A percentile compares a stretch with the other conserved stretches of the same genome.
These are phyloP conservation scores for maize (Zea mays) DNA, from an alignment of 176 grass and related monocot genomes.

Conservation along the genomic window Zm-B73-REFERENCE-NAM-5.0 NC_050102.1:13737501-13738000, in stretches of 20 bases:
- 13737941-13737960: constrained; percentile 68
- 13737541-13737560: constrained; percentile 30
- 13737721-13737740: constrained; percentile 31
- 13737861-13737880: constrained; percentile 48
- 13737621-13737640: neutral
- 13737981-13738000: constrained; percentile 72
- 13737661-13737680: constrained; percentile 13
- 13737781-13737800: constrained; percentile 61
- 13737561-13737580: constrained; percentile 31
- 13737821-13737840: constrained; percentile 57
- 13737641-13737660: constrained; percentile 42
- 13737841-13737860: constrained; percentile 60
- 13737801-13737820: constrained; percentile 78
- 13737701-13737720: constrained; percentile 34
- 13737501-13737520: constrained; percentile 15
- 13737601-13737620: constrained; percentile 37
- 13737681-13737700: constrained; percentile 27
- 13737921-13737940: constrained; percentile 60
- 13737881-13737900: constrained; percentile 67
- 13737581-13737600: constrained; percentile 26
- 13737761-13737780: constrained; percentile 78
- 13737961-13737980: constrained; percentile 80
- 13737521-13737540: constrained; percentile 9
- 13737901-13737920: constrained; percentile 48
- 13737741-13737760: constrained; percentile 31